Percentiles rank a stretch among this genome's conserved stretches.
phyloP scores from a whole-genome alignment of 2,329 filamentous ascomycete genomes.

The Sporothrix mexicana region DNA sequence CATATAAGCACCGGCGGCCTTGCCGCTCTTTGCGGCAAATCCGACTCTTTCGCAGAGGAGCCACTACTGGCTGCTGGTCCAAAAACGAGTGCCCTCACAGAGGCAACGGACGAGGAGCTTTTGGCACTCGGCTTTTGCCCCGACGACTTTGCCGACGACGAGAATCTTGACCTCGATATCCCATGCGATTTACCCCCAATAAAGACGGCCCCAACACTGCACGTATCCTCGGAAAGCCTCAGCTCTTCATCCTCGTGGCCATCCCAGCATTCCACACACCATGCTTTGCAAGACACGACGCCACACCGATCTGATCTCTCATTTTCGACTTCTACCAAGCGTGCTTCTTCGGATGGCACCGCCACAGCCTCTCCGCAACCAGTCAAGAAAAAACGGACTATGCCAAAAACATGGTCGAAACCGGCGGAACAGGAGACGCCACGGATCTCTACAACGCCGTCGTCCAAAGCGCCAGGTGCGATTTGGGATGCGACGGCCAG shows the following conservation, averaged over 20 bases:
- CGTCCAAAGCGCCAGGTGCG: constrained; percentile 46
- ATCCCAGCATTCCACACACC: constrained; percentile 63
- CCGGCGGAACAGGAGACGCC: constrained; percentile 47
- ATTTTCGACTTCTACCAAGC: constrained; percentile 46
- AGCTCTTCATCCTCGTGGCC: constrained; percentile 69
- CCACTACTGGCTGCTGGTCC: constrained; percentile 38
- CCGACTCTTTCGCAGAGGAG: constrained; percentile 55
- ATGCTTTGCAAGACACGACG: constrained; percentile 39
- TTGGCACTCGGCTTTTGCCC: constrained; percentile 58
- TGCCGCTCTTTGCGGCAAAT: constrained; percentile 33
- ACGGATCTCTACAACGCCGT: constrained; percentile 44
- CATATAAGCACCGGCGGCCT: constrained; percentile 11
- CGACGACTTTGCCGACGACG: constrained; percentile 86
- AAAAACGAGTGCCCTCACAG: not conserved
- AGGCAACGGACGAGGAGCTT: constrained; percentile 26
- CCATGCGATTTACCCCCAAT: constrained; percentile 56
- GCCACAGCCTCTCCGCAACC: constrained; percentile 42
- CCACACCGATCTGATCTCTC: not conserved
- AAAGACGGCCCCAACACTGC: constrained; percentile 42
- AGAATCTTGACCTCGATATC: constrained; percentile 73
- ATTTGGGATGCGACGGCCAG: constrained; percentile 78
- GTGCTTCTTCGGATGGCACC: constrained; percentile 48
- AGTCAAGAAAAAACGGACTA: constrained; percentile 64
- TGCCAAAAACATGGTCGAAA: constrained; percentile 60
- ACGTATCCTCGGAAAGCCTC: not conserved